phyloP scores from a whole-genome alignment of 2,329 filamentous ascomycete genomes.

The Hawksworthiomyces lignivorus region DNA sequence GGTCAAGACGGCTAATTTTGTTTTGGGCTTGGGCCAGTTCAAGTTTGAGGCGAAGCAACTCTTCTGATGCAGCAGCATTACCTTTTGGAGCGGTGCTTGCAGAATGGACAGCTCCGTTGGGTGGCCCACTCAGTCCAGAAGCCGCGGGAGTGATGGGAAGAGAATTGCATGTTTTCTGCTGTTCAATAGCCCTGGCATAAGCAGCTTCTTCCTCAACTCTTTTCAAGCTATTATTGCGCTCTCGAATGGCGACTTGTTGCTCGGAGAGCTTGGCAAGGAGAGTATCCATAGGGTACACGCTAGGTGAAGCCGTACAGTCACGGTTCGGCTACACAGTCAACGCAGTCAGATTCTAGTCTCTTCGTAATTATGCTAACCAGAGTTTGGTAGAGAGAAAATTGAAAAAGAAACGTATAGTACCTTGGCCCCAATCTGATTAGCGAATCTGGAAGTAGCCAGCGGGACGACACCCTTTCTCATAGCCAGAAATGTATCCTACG shows the following conservation, averaged over 20 bases:
- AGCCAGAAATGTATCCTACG: conserved; percentile 11
- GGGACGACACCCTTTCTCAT: conserved; percentile 38
- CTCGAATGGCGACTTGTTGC: conserved; percentile 53
- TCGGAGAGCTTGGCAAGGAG: conserved; percentile 68
- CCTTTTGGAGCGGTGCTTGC: conserved; percentile 44
- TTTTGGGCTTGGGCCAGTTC: conserved; percentile 64
- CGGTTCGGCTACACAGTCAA: conserved; percentile 42
- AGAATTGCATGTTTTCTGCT: conserved; percentile 48
- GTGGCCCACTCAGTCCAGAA: conserved; percentile 42
- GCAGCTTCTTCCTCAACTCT: conserved; percentile 28
- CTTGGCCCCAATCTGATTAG: conserved; percentile 47
- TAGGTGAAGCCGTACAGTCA: conserved; percentile 28
- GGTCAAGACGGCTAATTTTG: conserved; percentile 63
- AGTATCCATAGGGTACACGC: conserved; percentile 57
- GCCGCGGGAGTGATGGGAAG: conserved; percentile 56
- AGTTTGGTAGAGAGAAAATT: neutral
- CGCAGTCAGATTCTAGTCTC: too few species aligned
- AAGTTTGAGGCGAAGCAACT: conserved; percentile 60
- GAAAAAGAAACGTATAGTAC: conserved; percentile 24
- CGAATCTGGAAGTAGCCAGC: conserved; percentile 46
- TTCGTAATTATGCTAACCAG: too few species aligned
- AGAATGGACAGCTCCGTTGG: conserved; percentile 39
- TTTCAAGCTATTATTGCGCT: conserved; percentile 50
- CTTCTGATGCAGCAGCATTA: conserved; percentile 36
- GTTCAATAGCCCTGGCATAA: conserved; percentile 33